Evolutionary conservation across 805 yeast genomes (phyloP).

Genomic region (Dipodascus geniculatus): DNA sequence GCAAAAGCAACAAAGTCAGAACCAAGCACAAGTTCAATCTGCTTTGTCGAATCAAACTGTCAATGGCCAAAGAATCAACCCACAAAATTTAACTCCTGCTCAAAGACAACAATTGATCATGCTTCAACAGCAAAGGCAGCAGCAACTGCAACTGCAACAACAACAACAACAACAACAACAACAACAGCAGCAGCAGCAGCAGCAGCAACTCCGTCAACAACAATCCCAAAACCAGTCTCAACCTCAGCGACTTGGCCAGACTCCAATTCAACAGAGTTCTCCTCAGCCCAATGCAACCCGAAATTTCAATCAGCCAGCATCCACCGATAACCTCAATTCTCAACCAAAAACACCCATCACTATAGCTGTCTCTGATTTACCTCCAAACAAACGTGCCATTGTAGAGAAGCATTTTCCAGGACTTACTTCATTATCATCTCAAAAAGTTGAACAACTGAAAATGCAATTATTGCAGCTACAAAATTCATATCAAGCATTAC

Average conservation of each 20-base stretch:
- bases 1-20: conserved; percentile 12
- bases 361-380: not conserved
- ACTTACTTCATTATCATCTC: not conserved
- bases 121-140: conserved; percentile 2
- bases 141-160: conserved; percentile 14
- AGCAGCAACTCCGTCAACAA: not conserved
- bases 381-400: not conserved
- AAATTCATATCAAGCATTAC: not conserved
- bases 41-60: not conserved
- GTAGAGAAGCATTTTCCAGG: not conserved
- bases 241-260: not conserved
- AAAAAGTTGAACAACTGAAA: not conserved
- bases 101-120: conserved; percentile 9
- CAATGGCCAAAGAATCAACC: conserved; percentile 1
- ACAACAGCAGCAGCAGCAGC: not conserved
- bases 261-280: not conserved
- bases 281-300: not conserved
- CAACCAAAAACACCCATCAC: not conserved
- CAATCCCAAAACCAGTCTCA: not conserved
- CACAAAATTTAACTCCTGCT: not conserved
- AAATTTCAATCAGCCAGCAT: not conserved
- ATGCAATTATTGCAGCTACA: not conserved
- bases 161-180: conserved; percentile 6
- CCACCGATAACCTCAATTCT: not conserved
- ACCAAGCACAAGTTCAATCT: not conserved